A percentile compares a stretch with the other conserved stretches of the same genome.
Evolutionary conservation across 164 flowering plant genomes (phyloP).

Genomic region (Malania oleifera): DNA sequence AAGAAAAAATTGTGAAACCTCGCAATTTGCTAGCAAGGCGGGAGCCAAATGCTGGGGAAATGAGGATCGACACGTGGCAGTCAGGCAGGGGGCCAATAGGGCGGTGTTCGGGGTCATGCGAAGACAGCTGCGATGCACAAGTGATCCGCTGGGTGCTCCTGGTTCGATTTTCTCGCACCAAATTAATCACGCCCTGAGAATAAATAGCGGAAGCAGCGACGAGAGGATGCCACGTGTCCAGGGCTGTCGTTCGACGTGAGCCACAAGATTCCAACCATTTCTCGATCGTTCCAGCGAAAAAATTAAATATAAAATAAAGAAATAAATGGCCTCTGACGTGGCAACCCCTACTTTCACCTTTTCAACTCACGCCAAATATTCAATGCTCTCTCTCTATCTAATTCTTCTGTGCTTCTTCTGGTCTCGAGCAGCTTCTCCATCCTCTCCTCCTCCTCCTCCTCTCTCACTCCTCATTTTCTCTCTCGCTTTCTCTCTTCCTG

Average conservation of each 20-base stretch:
- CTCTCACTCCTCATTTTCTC: slow-evolving; percentile 4
- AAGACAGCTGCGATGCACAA: not conserved
- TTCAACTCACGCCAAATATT: slow-evolving; percentile 3
- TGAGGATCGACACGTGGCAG: too few species aligned
- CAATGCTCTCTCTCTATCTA: not conserved
- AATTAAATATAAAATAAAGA: not conserved
- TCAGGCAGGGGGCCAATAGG: too few species aligned
- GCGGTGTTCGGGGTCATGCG: too few species aligned
- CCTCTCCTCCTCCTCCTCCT: slow-evolving; percentile 3
- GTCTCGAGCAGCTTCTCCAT: not conserved
- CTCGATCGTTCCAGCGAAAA: slow-evolving; percentile 33
- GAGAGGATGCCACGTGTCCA: slow-evolving; percentile 23
- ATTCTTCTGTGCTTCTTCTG: too few species aligned
- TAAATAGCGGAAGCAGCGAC: slow-evolving; percentile 22
- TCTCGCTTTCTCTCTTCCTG: slow-evolving; percentile 7
- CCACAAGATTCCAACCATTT: slow-evolving; percentile 48
- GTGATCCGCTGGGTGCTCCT: not conserved
- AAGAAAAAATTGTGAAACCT: too few species aligned
- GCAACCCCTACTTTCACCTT: slow-evolving; percentile 11
- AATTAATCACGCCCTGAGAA: slow-evolving; percentile 7
- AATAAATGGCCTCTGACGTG: slow-evolving; percentile 19
- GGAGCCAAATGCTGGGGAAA: too few species aligned
- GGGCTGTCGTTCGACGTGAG: slow-evolving; percentile 23
- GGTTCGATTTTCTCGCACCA: slow-evolving; percentile 7
- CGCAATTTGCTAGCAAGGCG: too few species aligned